phyloP scores from a whole-genome alignment of 768 basidiomycete genomes.

The Boletus rufocinnamomeus region DNA sequence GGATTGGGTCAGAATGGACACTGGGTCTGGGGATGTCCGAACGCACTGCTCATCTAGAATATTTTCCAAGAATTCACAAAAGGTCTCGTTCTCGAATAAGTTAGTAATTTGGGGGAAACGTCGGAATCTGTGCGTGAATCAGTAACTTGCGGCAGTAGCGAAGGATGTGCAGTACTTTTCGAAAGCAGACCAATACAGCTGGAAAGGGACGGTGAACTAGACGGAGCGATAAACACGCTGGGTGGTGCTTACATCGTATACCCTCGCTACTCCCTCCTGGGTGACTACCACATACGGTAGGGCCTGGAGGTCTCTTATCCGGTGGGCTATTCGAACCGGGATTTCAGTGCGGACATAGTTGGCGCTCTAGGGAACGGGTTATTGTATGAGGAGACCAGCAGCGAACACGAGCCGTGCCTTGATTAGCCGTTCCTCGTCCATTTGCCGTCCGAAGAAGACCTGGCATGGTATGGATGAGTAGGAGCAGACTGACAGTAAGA shows the following conservation, averaged over 20 bases:
- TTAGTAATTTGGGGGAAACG: constrained; percentile 71
- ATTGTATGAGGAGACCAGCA: background rate
- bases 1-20: constrained; percentile 12
- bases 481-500: background rate
- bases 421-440: constrained; percentile 76
- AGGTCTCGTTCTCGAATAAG: constrained; percentile 72
- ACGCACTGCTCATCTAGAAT: constrained; percentile 78
- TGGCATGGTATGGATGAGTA: constrained; percentile 32
- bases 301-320: constrained; percentile 82
- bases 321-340: constrained; percentile 85
- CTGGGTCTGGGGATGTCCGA: constrained; percentile 1
- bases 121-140: constrained; percentile 54
- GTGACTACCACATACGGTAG: constrained; percentile 87
- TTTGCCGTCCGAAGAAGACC: constrained; percentile 86
- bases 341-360: constrained; percentile 91
- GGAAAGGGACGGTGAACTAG: constrained; percentile 3
- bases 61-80: constrained; percentile 68
- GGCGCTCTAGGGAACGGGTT: constrained; percentile 57
- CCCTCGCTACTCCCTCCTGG: constrained; percentile 77
- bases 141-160: constrained; percentile 6
- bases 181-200: constrained; percentile 89
- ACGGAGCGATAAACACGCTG: background rate
- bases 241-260: constrained; percentile 70
- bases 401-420: constrained; percentile 47
- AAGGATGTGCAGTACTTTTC: constrained; percentile 57